Conservation (phyloP, 2,329 filamentous ascomycete genomes). For the Botrytis squamosa region DNA sequence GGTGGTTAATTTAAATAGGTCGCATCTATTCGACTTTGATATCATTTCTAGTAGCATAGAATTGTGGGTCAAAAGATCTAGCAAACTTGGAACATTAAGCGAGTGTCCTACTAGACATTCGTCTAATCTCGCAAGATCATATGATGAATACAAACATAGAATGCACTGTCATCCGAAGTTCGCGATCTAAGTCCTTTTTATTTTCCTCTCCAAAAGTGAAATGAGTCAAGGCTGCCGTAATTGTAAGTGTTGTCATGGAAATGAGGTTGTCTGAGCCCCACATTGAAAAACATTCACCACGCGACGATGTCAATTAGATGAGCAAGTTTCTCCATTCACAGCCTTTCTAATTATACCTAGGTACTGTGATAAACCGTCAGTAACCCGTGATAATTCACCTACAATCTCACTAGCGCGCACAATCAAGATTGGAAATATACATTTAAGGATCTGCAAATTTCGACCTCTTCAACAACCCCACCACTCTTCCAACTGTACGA, state of each 20-base stretch:
- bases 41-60: background rate
- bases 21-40: background rate
- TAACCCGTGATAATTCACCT: background rate
- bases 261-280: background rate
- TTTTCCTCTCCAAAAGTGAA: background rate
- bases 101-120: background rate
- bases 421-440: background rate
- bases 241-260: background rate
- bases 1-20: background rate
- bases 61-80: background rate
- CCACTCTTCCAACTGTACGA: background rate
- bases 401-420: background rate
- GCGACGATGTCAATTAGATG: background rate
- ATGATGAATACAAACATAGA: background rate
- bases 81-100: background rate
- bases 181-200: background rate
- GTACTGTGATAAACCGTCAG: background rate
- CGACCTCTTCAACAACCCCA: background rate
- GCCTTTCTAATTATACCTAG: background rate
- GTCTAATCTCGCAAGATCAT: conserved; percentile 4
- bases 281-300: background rate
- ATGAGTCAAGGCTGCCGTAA: background rate
- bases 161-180: background rate
- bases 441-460: background rate
- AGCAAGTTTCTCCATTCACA: background rate